A percentile compares a stretch with the other conserved stretches of the same genome.
Conservation (phyloP, 2,329 filamentous ascomycete species). For the Fusarium miscanthi region DNA sequence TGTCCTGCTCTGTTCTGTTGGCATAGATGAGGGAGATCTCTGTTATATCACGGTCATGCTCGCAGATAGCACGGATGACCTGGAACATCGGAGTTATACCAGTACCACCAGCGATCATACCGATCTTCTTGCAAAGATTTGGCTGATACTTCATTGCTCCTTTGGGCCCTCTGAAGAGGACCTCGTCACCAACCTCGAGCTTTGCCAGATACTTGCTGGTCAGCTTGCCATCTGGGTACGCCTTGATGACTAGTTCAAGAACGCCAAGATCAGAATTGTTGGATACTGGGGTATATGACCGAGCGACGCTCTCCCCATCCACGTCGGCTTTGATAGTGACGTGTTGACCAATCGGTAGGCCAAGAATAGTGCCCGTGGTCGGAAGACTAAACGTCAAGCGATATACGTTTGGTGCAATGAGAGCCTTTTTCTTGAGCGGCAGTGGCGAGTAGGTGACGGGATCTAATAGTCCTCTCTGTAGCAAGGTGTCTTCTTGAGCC, state of each 20-base stretch:
- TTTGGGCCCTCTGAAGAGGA: slow-evolving; percentile 66
- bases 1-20: slow-evolving; percentile 68
- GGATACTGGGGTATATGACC: slow-evolving; percentile 66
- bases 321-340: slow-evolving; percentile 62
- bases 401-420: slow-evolving; percentile 53
- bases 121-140: slow-evolving; percentile 57
- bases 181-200: slow-evolving; percentile 60
- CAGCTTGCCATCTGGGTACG: slow-evolving; percentile 62
- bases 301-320: slow-evolving; percentile 56
- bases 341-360: slow-evolving; percentile 68
- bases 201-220: slow-evolving; percentile 60
- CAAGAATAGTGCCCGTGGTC: slow-evolving; percentile 55
- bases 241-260: slow-evolving; percentile 62
- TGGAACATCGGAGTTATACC: slow-evolving; percentile 57
- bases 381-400: slow-evolving; percentile 62
- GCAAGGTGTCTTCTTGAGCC: neutral
- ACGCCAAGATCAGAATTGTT: slow-evolving; percentile 62
- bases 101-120: slow-evolving; percentile 64
- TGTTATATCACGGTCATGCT: slow-evolving; percentile 67
- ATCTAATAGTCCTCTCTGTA: neutral
- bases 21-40: slow-evolving; percentile 68
- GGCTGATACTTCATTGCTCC: slow-evolving; percentile 65
- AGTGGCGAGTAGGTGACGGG: neutral
- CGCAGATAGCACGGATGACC: slow-evolving; percentile 71
- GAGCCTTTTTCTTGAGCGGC: neutral